Evolutionary conservation across 1,284 basidiomycete genomes (phyloP).

Genomic region (Ustilago hordei): DNA sequence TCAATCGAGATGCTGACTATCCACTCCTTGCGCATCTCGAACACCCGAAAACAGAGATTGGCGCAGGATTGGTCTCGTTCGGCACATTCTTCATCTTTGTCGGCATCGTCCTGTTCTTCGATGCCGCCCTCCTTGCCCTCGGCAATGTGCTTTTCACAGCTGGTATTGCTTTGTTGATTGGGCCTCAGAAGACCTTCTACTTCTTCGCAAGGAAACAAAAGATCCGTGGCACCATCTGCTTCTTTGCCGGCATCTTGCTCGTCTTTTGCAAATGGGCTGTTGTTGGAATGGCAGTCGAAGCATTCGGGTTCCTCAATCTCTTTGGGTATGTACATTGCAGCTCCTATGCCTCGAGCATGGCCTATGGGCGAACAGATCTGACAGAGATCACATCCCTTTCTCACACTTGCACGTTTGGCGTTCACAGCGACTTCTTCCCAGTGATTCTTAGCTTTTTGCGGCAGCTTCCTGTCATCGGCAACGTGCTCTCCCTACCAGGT

Average conservation of each 20-base stretch:
- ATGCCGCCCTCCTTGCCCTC: constrained; percentile 93
- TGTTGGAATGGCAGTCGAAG: constrained; percentile 91
- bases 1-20: background rate
- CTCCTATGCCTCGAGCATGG: background rate
- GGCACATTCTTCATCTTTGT: constrained; percentile 95
- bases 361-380: constrained; percentile 2
- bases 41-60: constrained; percentile 59
- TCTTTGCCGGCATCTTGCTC: constrained; percentile 68
- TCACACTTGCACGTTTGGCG: background rate
- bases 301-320: constrained; percentile 85
- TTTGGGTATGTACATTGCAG: constrained; percentile 81
- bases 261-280: constrained; percentile 94
- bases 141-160: constrained; percentile 77
- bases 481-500: constrained; percentile 81
- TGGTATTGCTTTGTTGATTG: constrained; percentile 68
- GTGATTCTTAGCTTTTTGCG: constrained; percentile 95
- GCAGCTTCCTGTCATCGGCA: constrained; percentile 92
- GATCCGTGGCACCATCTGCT: constrained; percentile 79
- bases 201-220: constrained; percentile 98
- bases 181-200: constrained; percentile 86
- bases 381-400: constrained; percentile 2
- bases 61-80: constrained; percentile 94
- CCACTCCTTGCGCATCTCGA: background rate
- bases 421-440: constrained; percentile 94
- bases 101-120: constrained; percentile 95